Evolutionary conservation across 2,329 filamentous ascomycete genomes (phyloP).

Genomic region (Emergomyces orientalis): DNA sequence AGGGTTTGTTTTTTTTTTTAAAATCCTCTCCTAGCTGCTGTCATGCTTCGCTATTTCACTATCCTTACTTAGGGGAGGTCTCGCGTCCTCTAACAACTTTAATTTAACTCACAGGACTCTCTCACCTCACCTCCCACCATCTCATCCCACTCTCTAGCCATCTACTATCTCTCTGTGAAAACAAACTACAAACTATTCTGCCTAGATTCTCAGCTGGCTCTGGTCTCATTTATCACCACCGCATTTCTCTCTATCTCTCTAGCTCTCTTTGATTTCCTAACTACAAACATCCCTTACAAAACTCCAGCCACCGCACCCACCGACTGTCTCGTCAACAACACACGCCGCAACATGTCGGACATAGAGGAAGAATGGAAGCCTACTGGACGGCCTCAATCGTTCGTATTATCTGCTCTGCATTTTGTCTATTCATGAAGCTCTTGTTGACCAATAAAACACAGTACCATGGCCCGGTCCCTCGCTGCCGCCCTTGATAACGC

Average conservation of each 20-base stretch:
- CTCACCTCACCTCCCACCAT: not conserved
- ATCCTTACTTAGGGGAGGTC: not conserved
- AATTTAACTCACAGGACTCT: not conserved
- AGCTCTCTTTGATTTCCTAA: not conserved
- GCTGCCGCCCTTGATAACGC: slow-evolving; percentile 77
- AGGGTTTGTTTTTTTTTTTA: not conserved
- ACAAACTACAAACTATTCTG: slow-evolving; percentile 4
- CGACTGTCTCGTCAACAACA: slow-evolving; percentile 4
- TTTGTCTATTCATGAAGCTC: slow-evolving; percentile 6
- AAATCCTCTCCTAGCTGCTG: not conserved
- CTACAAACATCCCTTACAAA: slow-evolving; percentile 6
- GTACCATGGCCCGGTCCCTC: slow-evolving; percentile 80
- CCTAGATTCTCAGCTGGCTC: slow-evolving; percentile 24
- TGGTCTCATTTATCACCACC: slow-evolving; percentile 17
- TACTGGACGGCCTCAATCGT: slow-evolving; percentile 73
- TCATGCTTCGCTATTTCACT: not conserved
- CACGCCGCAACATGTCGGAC: slow-evolving; percentile 43
- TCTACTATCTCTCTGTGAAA: not conserved
- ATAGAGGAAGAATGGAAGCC: slow-evolving; percentile 72
- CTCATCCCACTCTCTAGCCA: not conserved
- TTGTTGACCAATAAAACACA: slow-evolving; percentile 35
- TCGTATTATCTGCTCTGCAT: slow-evolving; percentile 23
- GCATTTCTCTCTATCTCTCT: slow-evolving; percentile 4
- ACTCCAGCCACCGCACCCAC: slow-evolving; percentile 7
- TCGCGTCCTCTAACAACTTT: slow-evolving; percentile 2